These are phyloP conservation scores for Phalaenopsis hybrid DNA, from an alignment of 116 monocot species.

Conservation along the genomic window DNA sequence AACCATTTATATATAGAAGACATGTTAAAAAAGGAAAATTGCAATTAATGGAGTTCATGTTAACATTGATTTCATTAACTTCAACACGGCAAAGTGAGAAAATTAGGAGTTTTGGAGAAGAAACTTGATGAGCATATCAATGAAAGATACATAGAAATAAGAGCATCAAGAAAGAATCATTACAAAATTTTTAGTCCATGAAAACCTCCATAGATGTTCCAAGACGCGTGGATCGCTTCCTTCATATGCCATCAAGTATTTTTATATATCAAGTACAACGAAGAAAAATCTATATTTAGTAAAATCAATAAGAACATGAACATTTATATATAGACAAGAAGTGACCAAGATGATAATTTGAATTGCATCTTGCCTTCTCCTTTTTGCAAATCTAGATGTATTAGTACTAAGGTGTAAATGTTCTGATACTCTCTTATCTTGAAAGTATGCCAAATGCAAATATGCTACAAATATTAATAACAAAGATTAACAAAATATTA, in stretches of 20 bases:
- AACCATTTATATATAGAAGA: too few relatives aligned
- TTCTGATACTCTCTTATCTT: not conserved
- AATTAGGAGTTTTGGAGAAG: not conserved
- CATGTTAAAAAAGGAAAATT: too few relatives aligned
- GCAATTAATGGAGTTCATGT: too few relatives aligned
- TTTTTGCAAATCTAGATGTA: not conserved
- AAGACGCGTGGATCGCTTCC: too few relatives aligned
- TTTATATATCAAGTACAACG: not conserved
- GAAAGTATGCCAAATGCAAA: not conserved
- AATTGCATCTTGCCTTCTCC: too few relatives aligned
- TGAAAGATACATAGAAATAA: not conserved
- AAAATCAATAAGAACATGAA: not conserved
- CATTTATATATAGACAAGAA: not conserved
- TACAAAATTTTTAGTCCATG: not conserved
- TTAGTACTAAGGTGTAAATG: not conserved
- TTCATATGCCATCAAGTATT: not conserved
- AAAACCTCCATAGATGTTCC: not conserved
- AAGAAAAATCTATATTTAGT: not conserved
- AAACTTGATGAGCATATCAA: not conserved
- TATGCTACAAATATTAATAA: not conserved
- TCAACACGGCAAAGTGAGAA: not conserved
- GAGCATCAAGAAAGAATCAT: not conserved
- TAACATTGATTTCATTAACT: not conserved
- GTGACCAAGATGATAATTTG: not conserved
- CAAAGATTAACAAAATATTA: not conserved